Conservation (phyloP, 495 filamentous ascomycete genomes). For the Trichoderma orchidacearum region DNA sequence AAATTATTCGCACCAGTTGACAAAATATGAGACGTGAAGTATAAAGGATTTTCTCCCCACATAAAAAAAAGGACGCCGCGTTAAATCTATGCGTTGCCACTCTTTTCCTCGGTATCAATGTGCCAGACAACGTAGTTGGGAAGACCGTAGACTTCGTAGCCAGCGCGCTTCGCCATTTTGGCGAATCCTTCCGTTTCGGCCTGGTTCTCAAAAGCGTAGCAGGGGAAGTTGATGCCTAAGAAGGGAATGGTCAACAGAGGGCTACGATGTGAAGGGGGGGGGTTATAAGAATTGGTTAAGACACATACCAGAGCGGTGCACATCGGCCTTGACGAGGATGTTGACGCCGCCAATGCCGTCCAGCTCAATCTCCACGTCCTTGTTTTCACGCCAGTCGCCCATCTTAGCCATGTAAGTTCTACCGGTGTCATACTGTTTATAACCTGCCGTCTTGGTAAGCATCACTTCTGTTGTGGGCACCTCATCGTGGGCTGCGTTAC, state of each 20-base stretch:
- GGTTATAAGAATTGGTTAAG: neutral
- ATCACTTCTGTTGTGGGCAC: neutral
- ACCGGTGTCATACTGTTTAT: slow-evolving; percentile 82
- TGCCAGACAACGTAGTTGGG: slow-evolving; percentile 99
- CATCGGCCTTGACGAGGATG: slow-evolving; percentile 93
- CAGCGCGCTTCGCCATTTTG: slow-evolving; percentile 95
- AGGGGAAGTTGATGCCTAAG: slow-evolving; percentile 88
- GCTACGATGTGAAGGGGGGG: neutral
- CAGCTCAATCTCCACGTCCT: slow-evolving; percentile 78
- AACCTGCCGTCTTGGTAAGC: slow-evolving; percentile 37
- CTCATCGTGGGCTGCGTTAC: slow-evolving; percentile 18
- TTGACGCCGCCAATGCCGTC: slow-evolving; percentile 97
- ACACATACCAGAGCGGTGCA: slow-evolving; percentile 73
- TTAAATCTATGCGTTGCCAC: slow-evolving; percentile 49
- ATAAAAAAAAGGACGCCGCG: neutral
- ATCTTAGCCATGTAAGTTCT: slow-evolving; percentile 74
- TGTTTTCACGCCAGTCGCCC: slow-evolving; percentile 85
- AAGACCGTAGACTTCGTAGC: slow-evolving; percentile 81
- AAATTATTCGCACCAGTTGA: neutral
- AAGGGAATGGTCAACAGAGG: neutral
- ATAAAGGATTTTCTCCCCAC: neutral
- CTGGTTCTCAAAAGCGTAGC: slow-evolving; percentile 97
- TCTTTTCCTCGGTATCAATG: slow-evolving; percentile 96
- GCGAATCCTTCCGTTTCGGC: slow-evolving; percentile 98
- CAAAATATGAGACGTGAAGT: neutral